phyloP scores from a whole-genome alignment of 441 rosid species.

The Macaranga tanarius region DNA sequence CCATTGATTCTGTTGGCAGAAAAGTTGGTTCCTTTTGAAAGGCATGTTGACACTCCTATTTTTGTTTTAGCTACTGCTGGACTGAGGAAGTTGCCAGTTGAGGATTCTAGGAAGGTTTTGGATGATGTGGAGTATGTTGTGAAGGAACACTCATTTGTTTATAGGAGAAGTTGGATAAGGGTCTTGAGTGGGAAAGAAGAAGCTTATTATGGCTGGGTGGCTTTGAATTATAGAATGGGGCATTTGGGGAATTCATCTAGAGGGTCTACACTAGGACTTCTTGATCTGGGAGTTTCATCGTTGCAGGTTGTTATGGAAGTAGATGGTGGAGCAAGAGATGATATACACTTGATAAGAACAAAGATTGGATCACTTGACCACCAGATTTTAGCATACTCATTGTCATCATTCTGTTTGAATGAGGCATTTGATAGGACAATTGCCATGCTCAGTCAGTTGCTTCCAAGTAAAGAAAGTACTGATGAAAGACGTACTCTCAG shows the following conservation, averaged over 20 bases:
- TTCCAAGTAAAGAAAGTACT: constrained; percentile 19
- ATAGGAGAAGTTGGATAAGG: constrained; percentile 43
- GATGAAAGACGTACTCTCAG: constrained; percentile 27
- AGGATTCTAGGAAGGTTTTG: constrained; percentile 43
- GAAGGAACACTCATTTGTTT: constrained; percentile 38
- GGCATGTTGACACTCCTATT: constrained; percentile 48
- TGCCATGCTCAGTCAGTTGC: constrained; percentile 34
- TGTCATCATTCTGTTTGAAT: constrained; percentile 52
- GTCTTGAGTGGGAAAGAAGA: constrained; percentile 62
- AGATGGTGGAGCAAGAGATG: constrained; percentile 24
- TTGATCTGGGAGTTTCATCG: constrained; percentile 67
- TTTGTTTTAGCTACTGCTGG: constrained; percentile 65
- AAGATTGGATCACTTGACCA: constrained; percentile 36
- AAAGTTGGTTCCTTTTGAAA: constrained; percentile 45
- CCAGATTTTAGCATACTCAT: constrained; percentile 43
- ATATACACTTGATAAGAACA: constrained; percentile 35
- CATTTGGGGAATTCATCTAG: constrained; percentile 38
- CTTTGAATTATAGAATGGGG: constrained; percentile 53
- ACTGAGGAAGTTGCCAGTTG: constrained; percentile 39
- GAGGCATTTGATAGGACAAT: constrained; percentile 62
- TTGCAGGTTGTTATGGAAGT: constrained; percentile 54
- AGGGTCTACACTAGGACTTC: constrained; percentile 47
- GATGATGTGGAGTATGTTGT: constrained; percentile 43
- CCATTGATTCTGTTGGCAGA: constrained; percentile 46
- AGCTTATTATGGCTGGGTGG: constrained; percentile 68